Evolutionary conservation across 352 stramenopile genomes (phyloP), one percentile per base, ranked within the genome.

Genomic region (Phytophthora citricola): DNA sequence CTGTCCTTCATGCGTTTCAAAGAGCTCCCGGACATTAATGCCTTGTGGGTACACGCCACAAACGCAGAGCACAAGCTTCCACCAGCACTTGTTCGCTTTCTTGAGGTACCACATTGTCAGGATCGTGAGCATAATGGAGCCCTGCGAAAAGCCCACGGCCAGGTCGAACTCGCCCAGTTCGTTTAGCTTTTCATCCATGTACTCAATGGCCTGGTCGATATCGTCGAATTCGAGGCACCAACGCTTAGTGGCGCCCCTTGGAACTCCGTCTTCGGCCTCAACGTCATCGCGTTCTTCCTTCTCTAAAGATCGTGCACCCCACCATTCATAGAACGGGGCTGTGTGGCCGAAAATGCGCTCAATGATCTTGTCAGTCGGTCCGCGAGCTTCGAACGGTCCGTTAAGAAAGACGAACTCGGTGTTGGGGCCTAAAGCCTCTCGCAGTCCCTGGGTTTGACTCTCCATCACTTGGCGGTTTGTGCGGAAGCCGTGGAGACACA

Each of bases 291-390:
- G 68, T 50, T 83, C 79, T 14, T 81, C 61, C 20, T 80, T 72
- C 55, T 86, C 69, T 5, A 85, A 66, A 4, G 70, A 75, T 4
- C 73, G 70, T 15, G 78, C 70, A 4, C 34, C 36, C 81, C 80
- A 90, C 87, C 87, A 94, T 64, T 94, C 87, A 66, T 89, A 94
- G 66, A 92, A 95, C 8, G 79, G 75, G 15, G 73, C 77, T 10
- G 89, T 78, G 17, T 89, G 27, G 14, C 66, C 79, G 24, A 91
- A 87, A 29, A 87, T 71, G 20, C 64, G 56, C 32, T 86, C 67
- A 39, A 95, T 82, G 24, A 75, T 61, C 17, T 79, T 61, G 15
- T 93, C 84, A 11, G 78, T 87, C 14, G 71, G 83, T 1, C 85
- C 88, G 12, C 73, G 78, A 3, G 85, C 77, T 55, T 83, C 60